Evolutionary conservation across 2,329 filamentous ascomycete species (phyloP), one percentile per base, ranked within the genome.

Genomic region (Magnaporthiopsis poae): DNA sequence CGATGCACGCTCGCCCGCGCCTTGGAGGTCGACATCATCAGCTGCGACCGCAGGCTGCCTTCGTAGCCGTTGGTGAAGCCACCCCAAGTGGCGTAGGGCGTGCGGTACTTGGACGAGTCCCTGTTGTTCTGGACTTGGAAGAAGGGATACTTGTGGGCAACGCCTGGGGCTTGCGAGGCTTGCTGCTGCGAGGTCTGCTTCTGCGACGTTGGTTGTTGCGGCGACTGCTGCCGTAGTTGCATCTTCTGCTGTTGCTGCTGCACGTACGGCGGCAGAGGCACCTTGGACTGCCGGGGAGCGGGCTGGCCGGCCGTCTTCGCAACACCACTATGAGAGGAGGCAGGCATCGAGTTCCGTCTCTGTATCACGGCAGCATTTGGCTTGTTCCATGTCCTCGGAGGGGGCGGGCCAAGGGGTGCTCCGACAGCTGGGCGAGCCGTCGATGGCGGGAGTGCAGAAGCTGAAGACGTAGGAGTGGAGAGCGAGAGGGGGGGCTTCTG

Each of bases 61-160:
- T 86, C 83, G 67, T 87, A 86, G 5, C 84, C 84, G 68, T 88
- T 88, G 46, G 82, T 85, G 70, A 87, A 87, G 0, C 85, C 86
- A 31, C 83, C 82, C 75, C 77, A 80, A 1, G 79, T 77, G 21
- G 82, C 80, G 71, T 88, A 88, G 0, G 86, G 86, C 5, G 84
- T 86, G 64, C 83, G 80, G 68, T 88, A 88, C 66, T 82, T 82
- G 9, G 80, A 78, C 7, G 82, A 77, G 68, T 85, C 82, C 75
- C 83, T 82, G 69, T 87, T 87, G 69, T 87, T 81, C 68, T 88
- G 78, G 33, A 84, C 80, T 69, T 86, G 84, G 72, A 87, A 84
- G 72, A 86, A 88, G 2, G 79, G 75, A 70, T 85, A 86, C 69
- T 82, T 85, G 67, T 83, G 80, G 66, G 80, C 59, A 15, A 46